Conservation (phyloP, 148 eudicot species). For the Fagopyrum homotropicum region DNA sequence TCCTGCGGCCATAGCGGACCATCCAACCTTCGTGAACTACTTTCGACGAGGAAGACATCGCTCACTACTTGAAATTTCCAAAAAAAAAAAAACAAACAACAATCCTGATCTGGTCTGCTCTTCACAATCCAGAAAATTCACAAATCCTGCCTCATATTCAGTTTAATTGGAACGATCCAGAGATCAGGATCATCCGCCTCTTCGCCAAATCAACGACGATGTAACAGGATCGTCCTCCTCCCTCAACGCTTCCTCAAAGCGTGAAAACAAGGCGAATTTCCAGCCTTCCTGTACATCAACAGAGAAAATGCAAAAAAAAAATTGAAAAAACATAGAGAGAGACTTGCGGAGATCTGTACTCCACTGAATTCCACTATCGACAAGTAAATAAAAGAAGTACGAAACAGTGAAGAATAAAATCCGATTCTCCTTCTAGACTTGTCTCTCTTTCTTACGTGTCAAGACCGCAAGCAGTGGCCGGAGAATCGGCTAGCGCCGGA, state of each 20-base stretch:
- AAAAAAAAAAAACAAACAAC: neutral
- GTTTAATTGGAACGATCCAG: conserved; percentile 5
- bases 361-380: conserved; percentile 9
- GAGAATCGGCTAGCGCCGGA: conserved; percentile 1
- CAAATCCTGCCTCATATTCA: conserved; percentile 7
- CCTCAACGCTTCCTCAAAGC: neutral
- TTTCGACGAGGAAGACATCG: conserved; percentile 35
- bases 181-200: conserved; percentile 9
- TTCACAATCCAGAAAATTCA: conserved; percentile 5
- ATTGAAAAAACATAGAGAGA: neutral
- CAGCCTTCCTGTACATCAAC: conserved; percentile 3
- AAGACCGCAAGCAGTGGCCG: neutral
- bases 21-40: conserved; percentile 98
- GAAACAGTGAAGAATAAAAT: conserved; percentile 1
- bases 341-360: conserved; percentile 10
- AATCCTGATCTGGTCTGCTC: conserved; percentile 5
- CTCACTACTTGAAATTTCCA: neutral
- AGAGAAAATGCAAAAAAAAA: neutral
- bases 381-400: neutral
- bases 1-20: conserved; percentile 95
- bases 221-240: neutral
- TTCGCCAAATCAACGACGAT: neutral
- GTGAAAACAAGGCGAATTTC: conserved; percentile 10
- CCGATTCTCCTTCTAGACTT: conserved; percentile 5
- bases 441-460: neutral